Evolutionary conservation across 2,329 filamentous ascomycete species (phyloP).

Genomic region (Thelonectria rubi): DNA sequence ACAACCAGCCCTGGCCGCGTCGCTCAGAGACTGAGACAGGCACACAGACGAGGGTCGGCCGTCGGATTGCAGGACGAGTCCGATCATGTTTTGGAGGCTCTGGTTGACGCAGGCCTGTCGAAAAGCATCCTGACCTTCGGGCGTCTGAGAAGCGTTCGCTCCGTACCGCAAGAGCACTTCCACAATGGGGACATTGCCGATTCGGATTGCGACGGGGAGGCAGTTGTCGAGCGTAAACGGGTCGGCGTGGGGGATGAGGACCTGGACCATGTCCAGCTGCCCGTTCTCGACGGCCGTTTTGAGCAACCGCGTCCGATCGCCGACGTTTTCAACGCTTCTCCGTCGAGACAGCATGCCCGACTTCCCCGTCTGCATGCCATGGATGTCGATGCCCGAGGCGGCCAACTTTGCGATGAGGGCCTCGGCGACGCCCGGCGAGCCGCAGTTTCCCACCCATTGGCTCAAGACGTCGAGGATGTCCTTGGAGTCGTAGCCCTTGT

Average conservation of each 20-base stretch:
- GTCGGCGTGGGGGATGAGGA: constrained; percentile 64
- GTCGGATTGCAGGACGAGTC: constrained; percentile 59
- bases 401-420: constrained; percentile 61
- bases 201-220: constrained; percentile 59
- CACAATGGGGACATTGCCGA: constrained; percentile 53
- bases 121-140: constrained; percentile 63
- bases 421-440: constrained; percentile 65
- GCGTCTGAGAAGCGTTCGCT: constrained; percentile 57
- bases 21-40: constrained; percentile 61
- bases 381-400: constrained; percentile 60
- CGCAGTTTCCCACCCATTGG: constrained; percentile 58
- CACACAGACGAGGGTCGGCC: constrained; percentile 54
- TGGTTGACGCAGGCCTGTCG: constrained; percentile 59
- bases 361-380: constrained; percentile 58
- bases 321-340: constrained; percentile 58
- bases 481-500: constrained; percentile 61
- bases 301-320: constrained; percentile 60
- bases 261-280: constrained; percentile 62
- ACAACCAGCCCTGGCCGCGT: constrained; percentile 60
- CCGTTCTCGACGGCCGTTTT: constrained; percentile 60
- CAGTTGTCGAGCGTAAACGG: constrained; percentile 59
- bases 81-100: constrained; percentile 56
- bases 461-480: constrained; percentile 63
- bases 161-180: constrained; percentile 62
- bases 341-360: constrained; percentile 58